Evolutionary conservation across 768 basidiomycete genomes (phyloP), one percentile per base, ranked within the genome.

Genomic region (Leccinum boreale): DNA sequence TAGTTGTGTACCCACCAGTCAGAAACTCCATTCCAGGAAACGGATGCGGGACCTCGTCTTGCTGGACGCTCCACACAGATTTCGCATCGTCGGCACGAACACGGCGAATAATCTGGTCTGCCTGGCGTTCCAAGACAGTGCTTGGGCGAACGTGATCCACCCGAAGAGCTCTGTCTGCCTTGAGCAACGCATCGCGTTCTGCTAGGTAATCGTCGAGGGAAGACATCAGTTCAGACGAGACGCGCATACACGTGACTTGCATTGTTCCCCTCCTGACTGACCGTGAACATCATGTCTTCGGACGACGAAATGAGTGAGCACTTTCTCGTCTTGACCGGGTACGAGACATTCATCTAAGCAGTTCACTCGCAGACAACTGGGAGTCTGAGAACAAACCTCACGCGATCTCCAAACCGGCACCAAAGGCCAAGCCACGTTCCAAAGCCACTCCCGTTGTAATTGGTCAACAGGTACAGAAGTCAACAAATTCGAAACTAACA

Each of bases 11-110:
- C 70, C 42, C 58, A 85, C 87, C 86, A 44, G 85, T 90, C 61
- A 90, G 71, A 63, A 90, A 91, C 62, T 84, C 86, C 87, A 90
- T 89, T 45, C 89, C 89, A 21, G 87, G 87, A 61, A 88, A 90
- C 1, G 85, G 77, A 62, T 89, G 83, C 4, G 79, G 81, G 48
- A 84, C 74, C 4, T 77, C 77, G 15, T 79, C 75, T 58, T 81
- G 75, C 23, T 85, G 80, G 48, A 71, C 71, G 36, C 64, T 76
- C 89, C 89, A 90, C n/a, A 90, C 74, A 0, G 78, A 77, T 23
- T 70, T 64, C 0, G 79, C 81, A 63, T 91, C 89, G 9, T 65
- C 58, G 0, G 75, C 69, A 33, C 89, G 82, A 55, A 91, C 79
- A 26, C 70, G 67, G 21, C 86, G 77, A 33, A 86, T 67, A 52